These are phyloP conservation scores for Aspergillus asperescens DNA, from an alignment of 495 filamentous ascomycete genomes.

Conservation along the genomic window DNA sequence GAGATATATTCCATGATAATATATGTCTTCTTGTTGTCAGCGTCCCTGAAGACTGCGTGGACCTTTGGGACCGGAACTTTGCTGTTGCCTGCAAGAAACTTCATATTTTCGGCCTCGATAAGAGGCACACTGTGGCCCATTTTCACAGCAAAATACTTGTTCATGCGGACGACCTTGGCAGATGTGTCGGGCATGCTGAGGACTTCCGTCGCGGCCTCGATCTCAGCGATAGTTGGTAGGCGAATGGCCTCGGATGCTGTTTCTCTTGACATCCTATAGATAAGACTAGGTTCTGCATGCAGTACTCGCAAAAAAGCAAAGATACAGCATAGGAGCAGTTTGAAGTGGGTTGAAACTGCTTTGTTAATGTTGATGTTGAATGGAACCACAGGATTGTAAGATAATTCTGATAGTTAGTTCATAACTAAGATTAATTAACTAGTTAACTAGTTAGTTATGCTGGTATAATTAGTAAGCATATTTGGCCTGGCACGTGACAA, in stretches of 20 bases:
- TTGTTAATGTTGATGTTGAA: no score
- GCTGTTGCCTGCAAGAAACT: conserved; percentile 19
- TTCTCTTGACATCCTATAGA: no score
- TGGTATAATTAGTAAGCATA: no score
- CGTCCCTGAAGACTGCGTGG: conserved; percentile 16
- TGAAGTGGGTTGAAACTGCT: no score
- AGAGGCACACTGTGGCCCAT: conserved; percentile 10
- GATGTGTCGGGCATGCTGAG: conserved; percentile 11
- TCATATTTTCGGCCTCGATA: conserved; percentile 22
- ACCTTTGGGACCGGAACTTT: conserved; percentile 21
- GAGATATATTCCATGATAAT: conserved; percentile 23
- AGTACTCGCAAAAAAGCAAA: no score
- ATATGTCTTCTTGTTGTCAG: conserved; percentile 15
- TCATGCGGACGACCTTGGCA: conserved; percentile 19
- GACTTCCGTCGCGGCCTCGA: conserved; percentile 16
- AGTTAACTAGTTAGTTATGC: no score
- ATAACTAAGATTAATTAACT: no score
- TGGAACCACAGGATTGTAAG: no score
- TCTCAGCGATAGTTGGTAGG: conserved; percentile 18
- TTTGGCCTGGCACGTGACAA: no score
- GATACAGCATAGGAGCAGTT: no score
- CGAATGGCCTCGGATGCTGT: neutral
- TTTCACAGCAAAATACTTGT: conserved; percentile 19
- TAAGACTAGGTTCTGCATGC: no score
- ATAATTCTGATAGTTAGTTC: no score